Evolutionary conservation across 2,329 filamentous ascomycete genomes (phyloP), one percentile per base, ranked within the genome.

Genomic region (Lachnellula suecica): DNA sequence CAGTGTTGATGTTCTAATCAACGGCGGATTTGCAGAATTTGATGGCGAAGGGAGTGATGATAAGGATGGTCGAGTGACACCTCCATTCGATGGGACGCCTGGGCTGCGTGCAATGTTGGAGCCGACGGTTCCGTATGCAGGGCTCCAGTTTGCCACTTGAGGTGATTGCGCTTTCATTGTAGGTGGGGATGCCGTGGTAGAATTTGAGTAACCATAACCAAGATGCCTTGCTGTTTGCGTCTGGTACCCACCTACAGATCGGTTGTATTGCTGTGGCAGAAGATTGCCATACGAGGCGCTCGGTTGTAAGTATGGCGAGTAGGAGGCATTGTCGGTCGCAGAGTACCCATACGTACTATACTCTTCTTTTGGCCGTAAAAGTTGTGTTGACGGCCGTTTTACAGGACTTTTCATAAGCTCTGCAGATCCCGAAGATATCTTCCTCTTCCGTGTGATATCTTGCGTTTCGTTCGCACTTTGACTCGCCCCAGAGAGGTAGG

Each of bases 1-100:
- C 44, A 89, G 70, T 2, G 83, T 87, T 2, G 86, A 87, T 4
- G 85, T 88, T 52, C 86, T 79, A 49, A 89, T 83, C 52, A 89
- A 69, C 22, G 80, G 78, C 35, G 85, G 86, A 52, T 80, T 81
- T 27, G 75, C 63, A 13, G 54, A 34, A 20, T 52, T 23, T 17
- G 56, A 50, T 24, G 47, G 66, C 60, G 58, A 61, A 9, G 62
- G 57, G 13, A 65, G 49, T 13, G 60, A 56, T 17, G 59, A 54
- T 24, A 63, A 34, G 17, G 59, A 38, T 25, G 59, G 51, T 27
- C 60, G 56, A 23, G 54, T 51, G 8, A 55, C 46, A n/a, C 52
- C 49, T 17, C 50, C 52, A 51, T 55, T 60, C 15, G 73, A 64
- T 11, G 74, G 69, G 13, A 76, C 68, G 2, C 68, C 70, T 13